A percentile compares a stretch with the other conserved stretches of the same genome.
Evolutionary conservation across 2,329 filamentous ascomycete genomes (phyloP).

Genomic region (Arthroderma sp.): DNA sequence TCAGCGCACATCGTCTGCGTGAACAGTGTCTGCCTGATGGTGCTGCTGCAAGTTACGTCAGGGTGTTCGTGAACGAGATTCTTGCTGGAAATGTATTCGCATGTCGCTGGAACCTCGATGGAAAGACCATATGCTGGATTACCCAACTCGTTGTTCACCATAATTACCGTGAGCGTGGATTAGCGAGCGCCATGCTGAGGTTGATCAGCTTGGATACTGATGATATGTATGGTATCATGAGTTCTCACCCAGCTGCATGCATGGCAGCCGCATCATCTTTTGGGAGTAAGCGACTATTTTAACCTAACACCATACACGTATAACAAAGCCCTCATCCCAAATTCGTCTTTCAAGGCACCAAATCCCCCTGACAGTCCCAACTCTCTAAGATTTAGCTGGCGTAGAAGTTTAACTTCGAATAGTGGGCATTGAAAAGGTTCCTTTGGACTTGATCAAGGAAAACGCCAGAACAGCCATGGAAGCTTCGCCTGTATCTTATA

Average conservation of each 20-base stretch:
- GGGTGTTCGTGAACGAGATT: conserved; percentile 7
- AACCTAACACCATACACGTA: not conserved
- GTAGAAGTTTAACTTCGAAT: conserved; percentile 14
- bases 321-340: too few species aligned
- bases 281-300: conserved; percentile 8
- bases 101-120: conserved; percentile 22
- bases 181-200: conserved; percentile 23
- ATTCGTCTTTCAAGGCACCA: conserved; percentile 3
- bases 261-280: conserved; percentile 15
- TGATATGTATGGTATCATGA: conserved; percentile 22
- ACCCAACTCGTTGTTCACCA: conserved; percentile 29
- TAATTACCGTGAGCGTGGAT: conserved; percentile 24
- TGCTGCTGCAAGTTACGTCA: conserved; percentile 2
- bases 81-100: conserved; percentile 20
- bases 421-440: conserved; percentile 17
- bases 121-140: conserved; percentile 26
- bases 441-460: conserved; percentile 17
- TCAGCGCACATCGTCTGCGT: conserved; percentile 6
- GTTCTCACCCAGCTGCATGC: conserved; percentile 10
- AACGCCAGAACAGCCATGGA: conserved; percentile 22
- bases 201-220: conserved; percentile 17
- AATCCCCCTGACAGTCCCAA: conserved; percentile 5
- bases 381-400: too few species aligned
- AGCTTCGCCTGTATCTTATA: conserved; percentile 26
- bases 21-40: conserved; percentile 6